These are phyloP conservation scores for Falciphora oryzae DNA, from an alignment of 2,329 filamentous ascomycete genomes.

Conservation along the genomic window DNA sequence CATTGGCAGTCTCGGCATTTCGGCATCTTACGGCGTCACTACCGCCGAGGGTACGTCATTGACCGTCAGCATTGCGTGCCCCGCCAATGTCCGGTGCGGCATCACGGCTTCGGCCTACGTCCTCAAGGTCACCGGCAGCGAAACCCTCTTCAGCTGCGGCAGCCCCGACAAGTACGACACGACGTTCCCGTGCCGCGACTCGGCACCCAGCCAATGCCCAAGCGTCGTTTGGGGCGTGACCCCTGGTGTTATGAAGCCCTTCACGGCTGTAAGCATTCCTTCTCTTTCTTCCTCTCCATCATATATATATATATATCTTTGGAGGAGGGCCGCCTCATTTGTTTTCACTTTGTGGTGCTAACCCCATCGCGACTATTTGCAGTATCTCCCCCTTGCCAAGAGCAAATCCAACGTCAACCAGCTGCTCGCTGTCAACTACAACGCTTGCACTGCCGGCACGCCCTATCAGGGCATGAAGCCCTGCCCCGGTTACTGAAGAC, in stretches of 20 bases:
- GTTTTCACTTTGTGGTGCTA: no score
- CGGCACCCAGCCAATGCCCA: background rate
- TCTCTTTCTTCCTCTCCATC: background rate
- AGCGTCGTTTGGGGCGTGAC: constrained; percentile 5
- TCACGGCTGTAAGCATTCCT: constrained; percentile 4
- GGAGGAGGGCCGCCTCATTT: no score
- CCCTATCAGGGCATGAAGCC: background rate
- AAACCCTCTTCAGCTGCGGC: constrained; percentile 7
- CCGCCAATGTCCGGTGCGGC: constrained; percentile 12
- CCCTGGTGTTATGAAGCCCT: background rate
- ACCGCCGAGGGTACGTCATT: constrained; percentile 2
- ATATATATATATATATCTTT: background rate
- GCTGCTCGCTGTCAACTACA: constrained; percentile 6
- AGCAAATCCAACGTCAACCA: constrained; percentile 5
- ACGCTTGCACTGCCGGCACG: constrained; percentile 7
- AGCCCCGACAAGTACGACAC: background rate
- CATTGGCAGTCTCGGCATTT: constrained; percentile 5
- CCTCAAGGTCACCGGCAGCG: constrained; percentile 2
- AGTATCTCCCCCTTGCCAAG: constrained; percentile 7
- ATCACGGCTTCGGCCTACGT: constrained; percentile 10
- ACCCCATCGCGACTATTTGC: background rate
- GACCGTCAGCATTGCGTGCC: constrained; percentile 6
- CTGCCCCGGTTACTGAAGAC: constrained; percentile 3
- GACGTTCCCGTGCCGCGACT: constrained; percentile 5
- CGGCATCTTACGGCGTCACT: constrained; percentile 3